Conservation (phyloP, 495 filamentous ascomycete genomes). For the Bombardia bombarda region DNA sequence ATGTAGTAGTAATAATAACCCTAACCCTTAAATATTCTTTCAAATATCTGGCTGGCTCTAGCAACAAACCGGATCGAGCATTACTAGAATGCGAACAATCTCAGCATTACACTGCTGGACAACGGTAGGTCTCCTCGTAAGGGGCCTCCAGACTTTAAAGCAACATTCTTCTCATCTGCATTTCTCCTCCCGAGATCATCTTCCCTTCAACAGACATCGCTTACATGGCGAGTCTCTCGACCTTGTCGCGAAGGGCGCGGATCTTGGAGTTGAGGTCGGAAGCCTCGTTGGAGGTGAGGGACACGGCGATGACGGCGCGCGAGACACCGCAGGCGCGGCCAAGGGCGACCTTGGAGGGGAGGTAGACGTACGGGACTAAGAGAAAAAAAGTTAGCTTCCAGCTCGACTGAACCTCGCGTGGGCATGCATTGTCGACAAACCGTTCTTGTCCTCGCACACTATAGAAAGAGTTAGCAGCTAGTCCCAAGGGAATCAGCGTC, state of each 20-base stretch:
- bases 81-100: too few relatives aligned
- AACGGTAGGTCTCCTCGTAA: too few relatives aligned
- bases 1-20: background rate
- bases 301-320: conserved; percentile 76
- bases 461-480: background rate
- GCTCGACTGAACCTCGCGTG: too few relatives aligned
- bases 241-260: conserved; percentile 80
- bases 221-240: conserved; percentile 95
- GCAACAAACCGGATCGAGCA: too few relatives aligned
- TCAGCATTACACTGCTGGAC: background rate
- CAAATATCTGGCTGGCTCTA: too few relatives aligned
- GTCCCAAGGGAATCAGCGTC: background rate
- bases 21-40: background rate
- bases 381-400: too few relatives aligned
- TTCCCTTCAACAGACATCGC: conserved; percentile 3
- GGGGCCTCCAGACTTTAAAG: too few relatives aligned
- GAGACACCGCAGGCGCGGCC: conserved; percentile 80
- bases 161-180: background rate
- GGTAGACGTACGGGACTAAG: conserved; percentile 55
- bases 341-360: conserved; percentile 52
- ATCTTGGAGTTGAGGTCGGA: conserved; percentile 83
- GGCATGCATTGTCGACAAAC: too few relatives aligned
- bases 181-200: background rate
- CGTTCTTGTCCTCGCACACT: conserved; percentile 54
- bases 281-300: conserved; percentile 90